phyloP scores from a whole-genome alignment of 768 basidiomycete species.

The Boletus barrowsii region DNA sequence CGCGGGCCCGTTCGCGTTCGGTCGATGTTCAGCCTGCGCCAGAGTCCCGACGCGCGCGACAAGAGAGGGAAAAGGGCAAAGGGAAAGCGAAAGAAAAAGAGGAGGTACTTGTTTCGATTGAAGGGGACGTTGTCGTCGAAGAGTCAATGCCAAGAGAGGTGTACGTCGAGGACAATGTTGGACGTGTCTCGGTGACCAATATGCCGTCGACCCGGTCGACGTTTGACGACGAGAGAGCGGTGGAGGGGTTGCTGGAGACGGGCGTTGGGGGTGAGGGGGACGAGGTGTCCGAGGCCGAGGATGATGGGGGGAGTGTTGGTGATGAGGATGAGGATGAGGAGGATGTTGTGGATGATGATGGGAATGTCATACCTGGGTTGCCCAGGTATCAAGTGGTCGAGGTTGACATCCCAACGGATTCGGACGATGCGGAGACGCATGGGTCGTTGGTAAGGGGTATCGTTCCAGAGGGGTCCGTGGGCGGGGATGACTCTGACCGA shows the following conservation, averaged over 20 bases:
- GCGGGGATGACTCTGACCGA: background rate
- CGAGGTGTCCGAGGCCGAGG: background rate
- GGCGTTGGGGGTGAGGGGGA: background rate
- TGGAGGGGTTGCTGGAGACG: constrained; percentile 23
- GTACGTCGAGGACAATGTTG: background rate
- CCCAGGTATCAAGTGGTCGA: constrained; percentile 13
- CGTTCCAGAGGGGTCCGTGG: background rate
- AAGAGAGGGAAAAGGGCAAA: background rate
- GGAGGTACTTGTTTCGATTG: background rate
- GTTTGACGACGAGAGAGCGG: constrained; percentile 19
- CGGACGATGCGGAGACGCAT: constrained; percentile 31
- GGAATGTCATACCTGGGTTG: background rate
- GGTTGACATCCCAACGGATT: constrained; percentile 19
- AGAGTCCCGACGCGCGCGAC: background rate
- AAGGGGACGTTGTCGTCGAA: constrained; percentile 5
- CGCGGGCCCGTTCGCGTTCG: constrained; percentile 24
- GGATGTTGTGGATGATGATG: background rate
- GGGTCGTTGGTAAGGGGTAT: constrained; percentile 5
- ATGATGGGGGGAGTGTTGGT: too few species aligned
- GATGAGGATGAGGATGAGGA: background rate
- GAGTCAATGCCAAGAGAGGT: background rate
- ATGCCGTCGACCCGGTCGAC: constrained; percentile 6
- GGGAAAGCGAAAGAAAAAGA: background rate
- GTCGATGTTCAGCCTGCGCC: background rate
- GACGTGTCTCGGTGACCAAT: background rate